Percentiles rank a stretch among this genome's conserved stretches.
phyloP scores from a whole-genome alignment of 495 filamentous ascomycete species.

The Xylaria venustula region DNA sequence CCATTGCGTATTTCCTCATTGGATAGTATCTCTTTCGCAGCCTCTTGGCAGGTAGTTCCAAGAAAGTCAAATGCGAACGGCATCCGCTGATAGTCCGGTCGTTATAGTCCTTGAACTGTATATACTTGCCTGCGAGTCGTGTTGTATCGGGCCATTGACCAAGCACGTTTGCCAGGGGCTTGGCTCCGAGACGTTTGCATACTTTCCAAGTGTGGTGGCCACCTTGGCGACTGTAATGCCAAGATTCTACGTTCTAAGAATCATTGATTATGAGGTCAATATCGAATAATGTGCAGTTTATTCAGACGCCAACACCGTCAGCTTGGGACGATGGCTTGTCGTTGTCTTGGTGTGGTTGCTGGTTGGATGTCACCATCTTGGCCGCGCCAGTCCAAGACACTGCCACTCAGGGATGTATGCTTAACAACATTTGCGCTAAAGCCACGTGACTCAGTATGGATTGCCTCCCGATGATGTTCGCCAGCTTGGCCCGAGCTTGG shows the following conservation, averaged over 20 bases:
- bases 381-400: background rate
- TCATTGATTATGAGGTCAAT: background rate
- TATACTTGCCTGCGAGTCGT: background rate
- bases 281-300: background rate
- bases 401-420: too few species aligned
- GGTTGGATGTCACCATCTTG: conserved; percentile 1
- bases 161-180: background rate
- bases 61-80: background rate
- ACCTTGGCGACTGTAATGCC: conserved; percentile 4
- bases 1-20: background rate
- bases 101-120: background rate
- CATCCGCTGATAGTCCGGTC: background rate
- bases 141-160: background rate
- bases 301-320: background rate
- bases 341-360: background rate
- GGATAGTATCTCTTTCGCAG: background rate
- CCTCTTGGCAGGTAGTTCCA: background rate
- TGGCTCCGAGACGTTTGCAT: background rate
- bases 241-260: background rate
- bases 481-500: conserved; percentile 5
- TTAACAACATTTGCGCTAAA: too few species aligned
- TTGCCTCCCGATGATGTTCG: background rate
- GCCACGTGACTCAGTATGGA: background rate
- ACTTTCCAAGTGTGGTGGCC: background rate
- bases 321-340: background rate